A percentile compares a stretch with the other conserved stretches of the same genome.
Evolutionary conservation across 176 grass and related monocot genomes (phyloP).

Genomic region (Cenchrus americanus): DNA sequence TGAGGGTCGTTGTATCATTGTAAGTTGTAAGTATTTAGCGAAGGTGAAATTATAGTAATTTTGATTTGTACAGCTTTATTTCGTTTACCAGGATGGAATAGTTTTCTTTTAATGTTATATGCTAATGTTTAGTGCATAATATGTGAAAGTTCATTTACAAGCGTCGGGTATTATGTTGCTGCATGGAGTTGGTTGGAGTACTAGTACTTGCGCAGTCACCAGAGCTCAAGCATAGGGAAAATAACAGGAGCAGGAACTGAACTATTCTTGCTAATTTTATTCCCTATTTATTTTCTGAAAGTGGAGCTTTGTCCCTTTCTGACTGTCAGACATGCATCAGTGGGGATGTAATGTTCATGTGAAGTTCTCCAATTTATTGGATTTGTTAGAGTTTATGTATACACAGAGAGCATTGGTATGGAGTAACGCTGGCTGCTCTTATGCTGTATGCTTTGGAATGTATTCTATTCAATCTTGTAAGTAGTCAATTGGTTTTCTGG

Average conservation of each 20-base stretch:
- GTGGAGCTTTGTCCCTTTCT: neutral
- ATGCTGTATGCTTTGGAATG: no score
- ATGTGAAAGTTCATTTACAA: constrained; percentile 3
- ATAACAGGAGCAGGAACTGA: neutral
- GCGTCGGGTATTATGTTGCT: neutral
- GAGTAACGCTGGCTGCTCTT: neutral
- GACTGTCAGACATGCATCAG: neutral
- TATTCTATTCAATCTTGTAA: no score
- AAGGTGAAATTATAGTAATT: constrained; percentile 44
- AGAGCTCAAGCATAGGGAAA: neutral
- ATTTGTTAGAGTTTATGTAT: no score
- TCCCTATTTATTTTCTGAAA: neutral
- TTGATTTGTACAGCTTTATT: constrained; percentile 48
- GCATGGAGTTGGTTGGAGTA: neutral
- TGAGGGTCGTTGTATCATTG: constrained; percentile 34
- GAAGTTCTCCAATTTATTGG: neutral
- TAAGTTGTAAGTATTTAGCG: constrained; percentile 59
- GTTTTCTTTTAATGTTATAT: neutral
- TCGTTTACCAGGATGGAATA: neutral
- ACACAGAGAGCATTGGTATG: neutral
- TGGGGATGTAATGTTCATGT: neutral
- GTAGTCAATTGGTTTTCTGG: no score
- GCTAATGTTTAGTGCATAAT: neutral
- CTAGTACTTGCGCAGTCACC: neutral
- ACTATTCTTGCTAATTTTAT: neutral